phyloP scores from a whole-genome alignment of 805 yeast species.

The Yamadazyma laniorum region DNA sequence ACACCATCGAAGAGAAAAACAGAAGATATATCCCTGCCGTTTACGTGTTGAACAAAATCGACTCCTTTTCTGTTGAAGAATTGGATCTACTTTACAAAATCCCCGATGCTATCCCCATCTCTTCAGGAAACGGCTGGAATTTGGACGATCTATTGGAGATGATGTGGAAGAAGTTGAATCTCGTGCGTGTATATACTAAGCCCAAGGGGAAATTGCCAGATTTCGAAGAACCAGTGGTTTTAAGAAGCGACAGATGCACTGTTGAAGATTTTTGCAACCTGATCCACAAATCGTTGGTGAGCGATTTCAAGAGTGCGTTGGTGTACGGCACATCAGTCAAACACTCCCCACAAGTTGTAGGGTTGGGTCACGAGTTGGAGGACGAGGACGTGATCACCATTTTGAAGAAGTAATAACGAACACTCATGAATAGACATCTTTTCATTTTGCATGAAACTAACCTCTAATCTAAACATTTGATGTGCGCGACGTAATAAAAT shows the following conservation, averaged over 20 bases:
- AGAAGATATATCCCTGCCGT: slow-evolving; percentile 95
- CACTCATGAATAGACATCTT: not conserved
- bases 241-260: slow-evolving; percentile 75
- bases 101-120: slow-evolving; percentile 96
- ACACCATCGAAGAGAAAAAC: slow-evolving; percentile 83
- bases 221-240: slow-evolving; percentile 90
- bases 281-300: slow-evolving; percentile 91
- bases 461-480: not conserved
- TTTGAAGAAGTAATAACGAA: slow-evolving; percentile 56
- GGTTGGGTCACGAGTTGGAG: slow-evolving; percentile 74
- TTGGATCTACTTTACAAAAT: slow-evolving; percentile 85
- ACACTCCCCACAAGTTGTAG: slow-evolving; percentile 97
- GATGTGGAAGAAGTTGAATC: slow-evolving; percentile 91
- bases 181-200: slow-evolving; percentile 95
- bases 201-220: slow-evolving; percentile 96
- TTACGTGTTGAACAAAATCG: slow-evolving; percentile 93
- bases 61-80: slow-evolving; percentile 91
- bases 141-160: slow-evolving; percentile 88
- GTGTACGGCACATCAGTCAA: slow-evolving; percentile 94
- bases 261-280: slow-evolving; percentile 96
- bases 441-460: no score
- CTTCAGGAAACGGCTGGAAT: slow-evolving; percentile 96
- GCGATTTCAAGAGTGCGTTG: slow-evolving; percentile 88
- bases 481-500: not conserved
- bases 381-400: slow-evolving; percentile 98